These are phyloP conservation scores for Acanthamoeba quina DNA, from an alignment of 208 protist genomes.

Conservation along the genomic window DNA sequence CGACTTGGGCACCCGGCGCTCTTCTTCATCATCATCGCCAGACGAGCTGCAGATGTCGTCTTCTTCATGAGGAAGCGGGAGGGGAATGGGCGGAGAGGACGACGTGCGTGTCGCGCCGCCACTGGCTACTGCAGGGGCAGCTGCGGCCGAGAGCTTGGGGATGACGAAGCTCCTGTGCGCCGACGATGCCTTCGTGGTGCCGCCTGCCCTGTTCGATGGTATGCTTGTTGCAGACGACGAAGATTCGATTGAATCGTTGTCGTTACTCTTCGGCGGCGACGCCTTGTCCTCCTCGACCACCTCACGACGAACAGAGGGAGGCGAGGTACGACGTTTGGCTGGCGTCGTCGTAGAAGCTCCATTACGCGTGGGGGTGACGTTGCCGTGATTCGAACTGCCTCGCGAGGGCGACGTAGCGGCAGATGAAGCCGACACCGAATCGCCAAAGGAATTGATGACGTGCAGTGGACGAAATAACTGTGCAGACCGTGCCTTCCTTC, in stretches of 20 bases:
- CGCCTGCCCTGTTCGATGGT: too few species aligned
- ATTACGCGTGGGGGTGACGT: background rate
- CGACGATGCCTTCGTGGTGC: too few species aligned
- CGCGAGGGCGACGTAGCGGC: background rate
- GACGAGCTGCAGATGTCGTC: constrained; percentile 1
- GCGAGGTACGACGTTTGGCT: background rate
- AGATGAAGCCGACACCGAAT: background rate
- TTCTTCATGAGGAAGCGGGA: background rate
- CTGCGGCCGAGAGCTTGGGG: too few species aligned
- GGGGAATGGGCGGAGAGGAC: background rate
- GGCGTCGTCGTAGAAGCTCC: background rate
- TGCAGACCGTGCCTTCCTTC: background rate
- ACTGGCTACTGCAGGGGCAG: background rate
- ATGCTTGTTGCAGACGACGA: too few species aligned
- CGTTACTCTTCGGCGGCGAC: too few species aligned
- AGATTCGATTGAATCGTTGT: too few species aligned
- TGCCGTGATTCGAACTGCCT: background rate
- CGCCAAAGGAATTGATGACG: constrained; percentile 25
- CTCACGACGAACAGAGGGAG: background rate
- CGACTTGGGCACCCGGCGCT: too few species aligned
- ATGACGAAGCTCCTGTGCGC: too few species aligned
- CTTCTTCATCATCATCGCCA: background rate
- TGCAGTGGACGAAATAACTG: constrained; percentile 1
- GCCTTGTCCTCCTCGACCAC: background rate
- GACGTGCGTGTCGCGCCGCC: background rate